Evolutionary conservation across 306 rosid genomes (phyloP).

Genomic region (Malus sieversii): DNA sequence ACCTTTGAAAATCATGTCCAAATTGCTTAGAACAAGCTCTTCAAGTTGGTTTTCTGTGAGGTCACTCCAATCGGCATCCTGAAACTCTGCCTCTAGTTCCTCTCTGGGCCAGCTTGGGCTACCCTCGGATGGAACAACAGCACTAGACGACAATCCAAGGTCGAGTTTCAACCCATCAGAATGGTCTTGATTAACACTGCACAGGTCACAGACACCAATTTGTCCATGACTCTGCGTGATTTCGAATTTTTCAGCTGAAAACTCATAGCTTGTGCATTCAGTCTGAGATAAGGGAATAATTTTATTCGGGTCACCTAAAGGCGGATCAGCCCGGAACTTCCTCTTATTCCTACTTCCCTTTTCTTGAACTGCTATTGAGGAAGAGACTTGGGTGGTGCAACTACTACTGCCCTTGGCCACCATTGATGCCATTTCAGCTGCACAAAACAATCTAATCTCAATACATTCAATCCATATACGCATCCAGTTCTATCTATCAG

Average conservation of each 20-base stretch:
- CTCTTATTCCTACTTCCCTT: slow-evolving; percentile 89
- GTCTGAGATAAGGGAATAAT: slow-evolving; percentile 39
- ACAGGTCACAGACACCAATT: slow-evolving; percentile 39
- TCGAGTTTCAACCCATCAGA: slow-evolving; percentile 74
- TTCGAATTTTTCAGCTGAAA: slow-evolving; percentile 70
- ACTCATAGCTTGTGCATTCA: slow-evolving; percentile 64
- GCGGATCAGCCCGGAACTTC: slow-evolving; percentile 92
- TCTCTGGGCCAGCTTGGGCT: slow-evolving; percentile 45
- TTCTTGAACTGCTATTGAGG: slow-evolving; percentile 60
- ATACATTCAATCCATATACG: slow-evolving; percentile 7
- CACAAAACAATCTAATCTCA: slow-evolving; percentile 21
- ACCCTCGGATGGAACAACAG: slow-evolving; percentile 32
- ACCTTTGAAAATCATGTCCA: slow-evolving; percentile 64
- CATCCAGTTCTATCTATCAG: slow-evolving; percentile 3
- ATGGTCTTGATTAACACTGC: slow-evolving; percentile 43
- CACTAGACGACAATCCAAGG: slow-evolving; percentile 63
- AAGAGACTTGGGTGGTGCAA: slow-evolving; percentile 40
- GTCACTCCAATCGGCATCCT: slow-evolving; percentile 83
- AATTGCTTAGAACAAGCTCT: slow-evolving; percentile 62
- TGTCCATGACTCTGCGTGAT: slow-evolving; percentile 39
- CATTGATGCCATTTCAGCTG: slow-evolving; percentile 78
- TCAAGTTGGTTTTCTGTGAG: slow-evolving; percentile 71
- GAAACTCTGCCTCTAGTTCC: slow-evolving; percentile 50
- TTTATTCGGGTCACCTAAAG: slow-evolving; percentile 52
- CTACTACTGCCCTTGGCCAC: slow-evolving; percentile 41